A percentile compares a stretch with the other conserved stretches of the same genome.
Conservation (phyloP, 225 moss, liverwort and hornwort species). For the Lunularia cruciata region DNA sequence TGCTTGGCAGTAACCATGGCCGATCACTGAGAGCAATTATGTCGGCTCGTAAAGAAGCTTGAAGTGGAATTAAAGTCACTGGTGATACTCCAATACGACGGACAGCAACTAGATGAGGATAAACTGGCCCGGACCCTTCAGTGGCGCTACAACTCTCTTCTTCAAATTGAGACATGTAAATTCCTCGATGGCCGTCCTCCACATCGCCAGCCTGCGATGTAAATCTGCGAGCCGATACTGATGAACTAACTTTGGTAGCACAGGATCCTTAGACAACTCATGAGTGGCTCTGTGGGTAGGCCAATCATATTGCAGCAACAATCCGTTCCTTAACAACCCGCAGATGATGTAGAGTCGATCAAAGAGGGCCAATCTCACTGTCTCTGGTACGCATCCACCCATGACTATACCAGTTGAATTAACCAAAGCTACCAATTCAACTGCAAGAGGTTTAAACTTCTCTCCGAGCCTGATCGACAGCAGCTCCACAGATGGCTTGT, state of each 20-base stretch:
- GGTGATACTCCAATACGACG: slow-evolving; percentile 95
- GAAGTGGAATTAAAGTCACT: slow-evolving; percentile 80
- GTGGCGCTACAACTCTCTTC: slow-evolving; percentile 33
- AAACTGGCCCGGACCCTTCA: slow-evolving; percentile 48
- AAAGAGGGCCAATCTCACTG: slow-evolving; percentile 85
- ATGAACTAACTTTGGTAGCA: not conserved
- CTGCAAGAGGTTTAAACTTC: slow-evolving; percentile 69
- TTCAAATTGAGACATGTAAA: too few species aligned
- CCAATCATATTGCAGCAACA: slow-evolving; percentile 95
- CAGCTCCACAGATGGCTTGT: slow-evolving; percentile 92
- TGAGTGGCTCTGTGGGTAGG: slow-evolving; percentile 34
- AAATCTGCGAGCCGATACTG: slow-evolving; percentile 14
- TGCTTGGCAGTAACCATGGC: slow-evolving; percentile 96
- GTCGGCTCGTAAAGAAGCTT: slow-evolving; percentile 70
- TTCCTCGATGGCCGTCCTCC: slow-evolving; percentile 11
- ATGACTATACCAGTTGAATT: slow-evolving; percentile 76
- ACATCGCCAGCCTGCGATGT: slow-evolving; percentile 28
- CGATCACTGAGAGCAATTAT: slow-evolving; percentile 93
- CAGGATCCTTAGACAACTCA: slow-evolving; percentile 6
- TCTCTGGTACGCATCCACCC: slow-evolving; percentile 94
- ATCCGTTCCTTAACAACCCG: slow-evolving; percentile 93
- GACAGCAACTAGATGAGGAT: slow-evolving; percentile 76
- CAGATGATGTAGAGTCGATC: slow-evolving; percentile 88
- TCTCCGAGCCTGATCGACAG: slow-evolving; percentile 83
- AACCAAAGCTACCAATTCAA: slow-evolving; percentile 74